A percentile compares a stretch with the other conserved stretches of the same genome.
Evolutionary conservation across 2,329 filamentous ascomycete genomes (phyloP).

Genomic region (Torrubiellomyces zombiae): DNA sequence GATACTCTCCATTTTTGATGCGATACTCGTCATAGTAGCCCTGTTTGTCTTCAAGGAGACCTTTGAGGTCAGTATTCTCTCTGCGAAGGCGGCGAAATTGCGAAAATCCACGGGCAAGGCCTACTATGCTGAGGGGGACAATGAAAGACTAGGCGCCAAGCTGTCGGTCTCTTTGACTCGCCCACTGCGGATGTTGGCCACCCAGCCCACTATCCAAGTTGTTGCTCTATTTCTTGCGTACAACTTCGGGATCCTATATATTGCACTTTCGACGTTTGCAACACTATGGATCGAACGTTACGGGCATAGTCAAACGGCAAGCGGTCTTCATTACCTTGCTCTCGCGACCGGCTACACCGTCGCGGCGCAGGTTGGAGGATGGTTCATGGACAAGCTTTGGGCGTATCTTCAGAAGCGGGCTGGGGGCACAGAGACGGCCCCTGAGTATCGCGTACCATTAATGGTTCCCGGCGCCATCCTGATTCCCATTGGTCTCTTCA

Average conservation of each 20-base stretch:
- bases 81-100: slow-evolving; percentile 12
- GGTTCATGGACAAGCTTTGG: slow-evolving; percentile 22
- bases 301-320: slow-evolving; percentile 22
- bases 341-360: slow-evolving; percentile 22
- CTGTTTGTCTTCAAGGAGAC: slow-evolving; percentile 37
- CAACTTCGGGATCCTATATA: slow-evolving; percentile 31
- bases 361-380: slow-evolving; percentile 18
- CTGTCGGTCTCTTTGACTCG: slow-evolving; percentile 17
- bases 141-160: background rate
- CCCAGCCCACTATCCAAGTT: slow-evolving; percentile 29
- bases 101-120: slow-evolving; percentile 9
- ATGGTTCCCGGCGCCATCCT: slow-evolving; percentile 36
- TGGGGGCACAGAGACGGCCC: slow-evolving; percentile 8
- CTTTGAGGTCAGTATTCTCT: slow-evolving; percentile 46
- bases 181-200: slow-evolving; percentile 26
- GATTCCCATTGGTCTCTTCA: slow-evolving; percentile 15
- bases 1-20: slow-evolving; percentile 41
- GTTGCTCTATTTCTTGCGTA: slow-evolving; percentile 26
- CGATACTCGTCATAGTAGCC: slow-evolving; percentile 34
- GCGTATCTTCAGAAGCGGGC: slow-evolving; percentile 4
- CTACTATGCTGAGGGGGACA: background rate
- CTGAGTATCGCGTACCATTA: slow-evolving; percentile 33
- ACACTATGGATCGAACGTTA: slow-evolving; percentile 29
- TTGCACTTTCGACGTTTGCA: slow-evolving; percentile 37
- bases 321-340: slow-evolving; percentile 33